These are phyloP conservation scores for Teunomyces cretensis DNA, from an alignment of 805 yeast genomes.

Conservation along the genomic window DNA sequence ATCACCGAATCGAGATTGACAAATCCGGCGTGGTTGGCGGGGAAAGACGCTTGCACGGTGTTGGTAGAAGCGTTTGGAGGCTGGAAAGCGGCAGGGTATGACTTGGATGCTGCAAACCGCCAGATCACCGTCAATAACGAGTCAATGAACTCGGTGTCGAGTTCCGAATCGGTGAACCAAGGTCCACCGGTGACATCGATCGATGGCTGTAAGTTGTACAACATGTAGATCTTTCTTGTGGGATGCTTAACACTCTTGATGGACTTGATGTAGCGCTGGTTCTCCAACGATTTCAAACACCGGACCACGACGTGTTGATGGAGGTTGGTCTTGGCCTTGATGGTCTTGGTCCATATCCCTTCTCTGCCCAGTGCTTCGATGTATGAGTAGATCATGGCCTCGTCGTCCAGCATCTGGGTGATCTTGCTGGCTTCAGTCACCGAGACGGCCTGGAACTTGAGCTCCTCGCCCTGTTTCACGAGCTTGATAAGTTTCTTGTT, in stretches of 20 bases:
- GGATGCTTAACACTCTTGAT: constrained; percentile 91
- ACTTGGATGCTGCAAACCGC: constrained; percentile 75
- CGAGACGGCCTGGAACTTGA: constrained; percentile 74
- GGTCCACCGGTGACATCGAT: constrained; percentile 98
- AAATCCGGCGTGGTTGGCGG: constrained; percentile 58
- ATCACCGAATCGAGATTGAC: constrained; percentile 74
- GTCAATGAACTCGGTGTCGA: constrained; percentile 91
- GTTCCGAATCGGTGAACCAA: constrained; percentile 95
- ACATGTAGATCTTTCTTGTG: constrained; percentile 93
- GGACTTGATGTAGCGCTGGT: constrained; percentile 79
- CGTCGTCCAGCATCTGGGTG: constrained; percentile 79
- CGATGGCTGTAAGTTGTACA: constrained; percentile 89
- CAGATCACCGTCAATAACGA: constrained; percentile 80
- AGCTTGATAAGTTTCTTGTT: constrained; percentile 65
- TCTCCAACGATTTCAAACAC: constrained; percentile 77
- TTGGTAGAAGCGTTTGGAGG: constrained; percentile 33
- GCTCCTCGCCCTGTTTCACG: constrained; percentile 62
- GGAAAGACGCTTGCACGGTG: constrained; percentile 49
- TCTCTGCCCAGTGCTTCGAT: constrained; percentile 93
- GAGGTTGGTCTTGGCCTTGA: constrained; percentile 81
- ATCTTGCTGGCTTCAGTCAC: constrained; percentile 74
- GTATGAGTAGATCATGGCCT: constrained; percentile 84
- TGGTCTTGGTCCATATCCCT: constrained; percentile 94
- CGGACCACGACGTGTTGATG: constrained; percentile 89
- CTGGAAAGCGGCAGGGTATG: constrained; percentile 73